Base-by-base conservation (phyloP, 2,329 filamentous ascomycete genomes). In the Alternaria hordeiaustralica region DNA sequence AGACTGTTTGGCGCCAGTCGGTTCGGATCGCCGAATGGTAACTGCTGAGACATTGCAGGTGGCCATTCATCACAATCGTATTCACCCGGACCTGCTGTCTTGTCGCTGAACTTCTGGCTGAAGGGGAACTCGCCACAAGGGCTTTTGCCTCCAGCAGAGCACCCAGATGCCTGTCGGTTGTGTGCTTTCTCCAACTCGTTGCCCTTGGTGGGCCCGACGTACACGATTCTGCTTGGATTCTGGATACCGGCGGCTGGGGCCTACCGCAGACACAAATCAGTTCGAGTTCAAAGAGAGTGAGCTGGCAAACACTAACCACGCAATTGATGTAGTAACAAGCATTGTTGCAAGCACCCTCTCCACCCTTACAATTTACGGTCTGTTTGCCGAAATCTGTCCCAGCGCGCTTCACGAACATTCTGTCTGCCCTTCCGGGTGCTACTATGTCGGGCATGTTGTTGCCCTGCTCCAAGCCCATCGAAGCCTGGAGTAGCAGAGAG, bases 261-360 rank as follows among this genome's bases (percentile, higher is more conserved):
- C 53, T 56, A 44, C 11, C 11, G 13, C n/a, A 55, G 30, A 30
- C 13, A 61, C 44, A 12, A 50, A 26, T 51, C 18, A 51, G 49
- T 51, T 30, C 28, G 12, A 51, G 49, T 51, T 51, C 6, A 51
- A 26, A 51, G 49, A 30, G 49, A 51, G 28, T 49, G 28, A 49
- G 20, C 15, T 44, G 30, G 30, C 15, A 41, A 44, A 47, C n/a
- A 61, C 51, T 28, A 43, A 54, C 58, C 28, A 58, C 23, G 53
- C 65, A 69, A 11, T 57, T 51, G 49, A 66, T 66, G 51, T 69
- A 67, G 44, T 55, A 69, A 53, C 65, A 69, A 15, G 67, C 65
- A 57, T 69, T 69, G 55, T 69, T 69, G 55, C 65, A 69, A 20
- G 67, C 65, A 28, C 46, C 30, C 46, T 67, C 67, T 25, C 56